Conservation (phyloP, 1,284 basidiomycete genomes). For the Ustilago bromivora region DNA sequence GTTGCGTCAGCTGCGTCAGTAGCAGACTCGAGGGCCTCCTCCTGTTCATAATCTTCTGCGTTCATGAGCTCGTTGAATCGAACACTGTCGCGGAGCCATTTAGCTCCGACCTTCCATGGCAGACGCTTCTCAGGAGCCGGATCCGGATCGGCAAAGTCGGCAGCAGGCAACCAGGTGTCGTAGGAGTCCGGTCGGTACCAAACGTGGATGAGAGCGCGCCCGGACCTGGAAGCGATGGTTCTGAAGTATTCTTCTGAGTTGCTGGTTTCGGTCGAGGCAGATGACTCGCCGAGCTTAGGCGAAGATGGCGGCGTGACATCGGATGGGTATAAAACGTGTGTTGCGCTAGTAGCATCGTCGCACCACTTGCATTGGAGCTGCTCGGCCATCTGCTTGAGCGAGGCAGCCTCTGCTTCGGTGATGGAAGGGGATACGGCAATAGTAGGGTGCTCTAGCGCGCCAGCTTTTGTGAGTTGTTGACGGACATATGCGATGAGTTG, state of each 20-base stretch:
- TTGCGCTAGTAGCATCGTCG: conserved; percentile 49
- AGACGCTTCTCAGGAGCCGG: conserved; percentile 61
- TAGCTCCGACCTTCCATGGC: conserved; percentile 59
- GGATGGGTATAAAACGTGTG: conserved; percentile 62
- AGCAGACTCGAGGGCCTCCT: conserved; percentile 50
- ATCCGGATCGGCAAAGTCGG: conserved; percentile 67
- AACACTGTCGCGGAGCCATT: conserved; percentile 65
- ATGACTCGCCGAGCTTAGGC: conserved; percentile 41
- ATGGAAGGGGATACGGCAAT: conserved; percentile 56
- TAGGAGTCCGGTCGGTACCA: conserved; percentile 70
- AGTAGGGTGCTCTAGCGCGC: conserved; percentile 43
- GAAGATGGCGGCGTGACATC: conserved; percentile 53
- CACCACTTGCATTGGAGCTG: conserved; percentile 64
- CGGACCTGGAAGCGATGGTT: conserved; percentile 61
- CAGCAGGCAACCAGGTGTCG: conserved; percentile 69
- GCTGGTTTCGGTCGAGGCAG: conserved; percentile 8
- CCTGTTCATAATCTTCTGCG: conserved; percentile 68
- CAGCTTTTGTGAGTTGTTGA: conserved; percentile 41
- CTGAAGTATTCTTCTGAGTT: conserved; percentile 64
- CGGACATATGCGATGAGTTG: conserved; percentile 60
- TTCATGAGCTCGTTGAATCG: conserved; percentile 69
- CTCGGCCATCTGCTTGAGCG: conserved; percentile 53
- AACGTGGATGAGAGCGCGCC: conserved; percentile 68
- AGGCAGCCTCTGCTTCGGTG: conserved; percentile 60
- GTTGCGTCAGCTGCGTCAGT: conserved; percentile 23